phyloP scores from a whole-genome alignment of 192 early-diverging fungal genomes.

The Podila epigama region DNA sequence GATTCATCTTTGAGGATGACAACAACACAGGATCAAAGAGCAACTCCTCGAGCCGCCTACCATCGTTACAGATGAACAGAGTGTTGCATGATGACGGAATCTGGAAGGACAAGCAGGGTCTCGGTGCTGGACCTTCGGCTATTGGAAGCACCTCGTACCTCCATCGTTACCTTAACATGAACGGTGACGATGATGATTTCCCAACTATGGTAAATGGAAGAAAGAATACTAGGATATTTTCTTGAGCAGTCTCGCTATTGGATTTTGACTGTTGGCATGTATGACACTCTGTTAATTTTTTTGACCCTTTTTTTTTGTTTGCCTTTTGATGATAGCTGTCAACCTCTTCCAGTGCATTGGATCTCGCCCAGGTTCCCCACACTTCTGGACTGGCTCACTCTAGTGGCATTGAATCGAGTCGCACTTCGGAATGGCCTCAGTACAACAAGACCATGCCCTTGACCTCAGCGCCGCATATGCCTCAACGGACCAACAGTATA shows the following conservation, averaged over 20 bases:
- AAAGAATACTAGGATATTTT: background rate
- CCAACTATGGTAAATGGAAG: slow-evolving; percentile 47
- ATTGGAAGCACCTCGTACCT: slow-evolving; percentile 43
- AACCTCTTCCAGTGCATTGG: slow-evolving; percentile 49
- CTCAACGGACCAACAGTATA: slow-evolving; percentile 46
- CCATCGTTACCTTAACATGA: slow-evolving; percentile 52
- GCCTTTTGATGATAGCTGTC: slow-evolving; percentile 48
- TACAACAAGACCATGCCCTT: slow-evolving; percentile 43
- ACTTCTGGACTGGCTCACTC: slow-evolving; percentile 48
- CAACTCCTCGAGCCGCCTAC: slow-evolving; percentile 8
- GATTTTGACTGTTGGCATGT: background rate
- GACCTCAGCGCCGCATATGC: slow-evolving; percentile 23
- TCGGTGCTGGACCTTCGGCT: slow-evolving; percentile 18
- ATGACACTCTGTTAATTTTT: no score
- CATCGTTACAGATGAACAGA: slow-evolving; percentile 44
- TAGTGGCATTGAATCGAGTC: slow-evolving; percentile 55
- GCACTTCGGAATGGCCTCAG: slow-evolving; percentile 53
- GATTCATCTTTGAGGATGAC: slow-evolving; percentile 58
- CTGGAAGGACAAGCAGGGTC: slow-evolving; percentile 41
- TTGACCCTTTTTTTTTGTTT: background rate
- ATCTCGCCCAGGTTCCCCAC: slow-evolving; percentile 51
- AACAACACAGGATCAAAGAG: slow-evolving; percentile 21
- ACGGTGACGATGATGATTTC: slow-evolving; percentile 53
- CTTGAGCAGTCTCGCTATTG: background rate
- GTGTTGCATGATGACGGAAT: slow-evolving; percentile 41